Evolutionary conservation across 495 filamentous ascomycete species (phyloP).

Genomic region (Talaromyces proteolyticus): DNA sequence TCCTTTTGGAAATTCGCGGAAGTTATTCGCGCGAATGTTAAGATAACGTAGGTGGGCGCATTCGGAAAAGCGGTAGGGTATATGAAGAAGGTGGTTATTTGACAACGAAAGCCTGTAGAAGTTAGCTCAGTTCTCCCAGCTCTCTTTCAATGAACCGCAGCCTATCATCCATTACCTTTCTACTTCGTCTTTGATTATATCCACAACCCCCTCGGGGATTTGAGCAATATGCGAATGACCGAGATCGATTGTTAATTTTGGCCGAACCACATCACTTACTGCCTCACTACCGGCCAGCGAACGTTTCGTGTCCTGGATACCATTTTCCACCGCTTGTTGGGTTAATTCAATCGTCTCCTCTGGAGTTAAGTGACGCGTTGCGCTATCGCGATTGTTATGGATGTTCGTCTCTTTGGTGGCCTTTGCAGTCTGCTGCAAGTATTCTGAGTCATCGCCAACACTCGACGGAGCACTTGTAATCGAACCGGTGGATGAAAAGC

Average conservation of each 20-base stretch:
- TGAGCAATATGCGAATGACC: conserved; percentile 73
- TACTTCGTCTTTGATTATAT: conserved; percentile 87
- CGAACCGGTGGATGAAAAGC: conserved; percentile 5
- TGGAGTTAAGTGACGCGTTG: conserved; percentile 21
- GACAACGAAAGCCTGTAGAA: conserved; percentile 70
- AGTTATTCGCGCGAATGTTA: conserved; percentile 84
- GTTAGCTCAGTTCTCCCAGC: conserved; percentile 5
- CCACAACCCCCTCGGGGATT: conserved; percentile 84
- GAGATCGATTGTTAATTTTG: conserved; percentile 82
- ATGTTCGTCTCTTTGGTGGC: conserved; percentile 8
- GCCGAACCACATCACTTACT: conserved; percentile 63
- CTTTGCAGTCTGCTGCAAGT: conserved; percentile 9
- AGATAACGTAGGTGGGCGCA: conserved; percentile 88
- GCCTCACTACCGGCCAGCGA: conserved; percentile 62
- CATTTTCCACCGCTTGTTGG: conserved; percentile 59
- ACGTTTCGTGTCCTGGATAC: conserved; percentile 61
- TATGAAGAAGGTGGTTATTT: conserved; percentile 75
- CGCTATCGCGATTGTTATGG: not conserved
- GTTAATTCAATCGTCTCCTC: conserved; percentile 53
- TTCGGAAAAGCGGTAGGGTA: conserved; percentile 77
- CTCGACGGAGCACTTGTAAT: conserved; percentile 15
- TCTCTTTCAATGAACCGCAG: conserved; percentile 15
- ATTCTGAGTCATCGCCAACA: conserved; percentile 25
- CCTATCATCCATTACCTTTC: too few relatives aligned
- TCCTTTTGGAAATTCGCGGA: conserved; percentile 79